These are phyloP conservation scores for Gossypium aridum DNA, from an alignment of 441 rosid species.

Conservation along the genomic window DNA sequence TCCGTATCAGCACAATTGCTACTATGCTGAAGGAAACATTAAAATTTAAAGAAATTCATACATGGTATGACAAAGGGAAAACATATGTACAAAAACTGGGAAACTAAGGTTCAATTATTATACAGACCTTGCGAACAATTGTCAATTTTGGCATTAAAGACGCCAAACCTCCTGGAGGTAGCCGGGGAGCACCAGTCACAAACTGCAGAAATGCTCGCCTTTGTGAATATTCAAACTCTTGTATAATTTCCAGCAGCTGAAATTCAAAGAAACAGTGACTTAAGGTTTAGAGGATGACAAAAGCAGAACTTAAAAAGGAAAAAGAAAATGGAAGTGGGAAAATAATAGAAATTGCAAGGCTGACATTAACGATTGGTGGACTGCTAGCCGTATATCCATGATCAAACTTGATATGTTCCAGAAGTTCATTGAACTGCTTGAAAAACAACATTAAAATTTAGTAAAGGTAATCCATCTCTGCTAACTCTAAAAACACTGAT, in stretches of 20 bases:
- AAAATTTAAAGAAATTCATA: neutral
- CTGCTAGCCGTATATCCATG: constrained; percentile 98
- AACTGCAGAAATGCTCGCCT: constrained; percentile 84
- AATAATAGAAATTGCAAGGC: constrained; percentile 17
- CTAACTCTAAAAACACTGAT: neutral
- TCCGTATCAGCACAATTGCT: constrained; percentile 64
- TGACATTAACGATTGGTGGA: constrained; percentile 65
- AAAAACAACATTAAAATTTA: constrained; percentile 13
- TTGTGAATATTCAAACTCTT: constrained; percentile 57
- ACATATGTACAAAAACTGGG: neutral
- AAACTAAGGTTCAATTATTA: neutral
- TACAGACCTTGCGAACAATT: constrained; percentile 79
- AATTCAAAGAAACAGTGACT: constrained; percentile 11
- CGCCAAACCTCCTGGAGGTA: constrained; percentile 94
- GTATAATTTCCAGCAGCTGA: constrained; percentile 77
- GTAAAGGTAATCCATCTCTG: constrained; percentile 5
- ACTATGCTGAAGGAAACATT: constrained; percentile 49
- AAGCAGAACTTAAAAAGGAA: neutral
- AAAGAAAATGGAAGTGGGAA: neutral
- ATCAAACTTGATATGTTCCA: constrained; percentile 95
- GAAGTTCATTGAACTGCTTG: constrained; percentile 64
- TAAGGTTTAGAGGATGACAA: neutral
- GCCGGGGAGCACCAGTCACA: constrained; percentile 94
- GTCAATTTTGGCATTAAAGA: constrained; percentile 90
- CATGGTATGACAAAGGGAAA: neutral